Base-by-base conservation (phyloP, 192 early-diverging fungal species). In the Entomortierella lignicola region DNA sequence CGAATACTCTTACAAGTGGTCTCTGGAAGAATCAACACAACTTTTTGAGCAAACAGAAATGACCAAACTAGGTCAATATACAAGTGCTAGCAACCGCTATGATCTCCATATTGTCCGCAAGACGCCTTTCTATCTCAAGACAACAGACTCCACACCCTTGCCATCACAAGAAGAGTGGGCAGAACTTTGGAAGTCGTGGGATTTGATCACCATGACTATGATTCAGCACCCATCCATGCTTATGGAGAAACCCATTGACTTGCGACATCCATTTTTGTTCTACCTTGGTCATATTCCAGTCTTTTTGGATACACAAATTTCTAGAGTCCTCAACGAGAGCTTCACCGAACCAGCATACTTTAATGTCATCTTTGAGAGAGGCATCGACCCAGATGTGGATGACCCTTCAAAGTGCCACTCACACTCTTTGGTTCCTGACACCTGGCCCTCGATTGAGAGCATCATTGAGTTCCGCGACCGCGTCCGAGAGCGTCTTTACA, bases 1-100 rank as follows among this genome's bases (percentile, higher is more conserved):
- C 48, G 97, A 97, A 80, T 94, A 94, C 63, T 92, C 92, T 1
- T 91, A 94, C 89, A 98, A 98, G 85, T 97, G 92, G 69, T 85
- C 85, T 20, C 43, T 61, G 1, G 63, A 50, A 3, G 94, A 94
- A 56, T 84, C 89, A 2, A 61, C 77, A 5, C 51, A 71, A 8
- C 82, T 95, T 11, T 80, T 92, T 20, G 60, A 82, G 26, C 42
- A 73, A 12, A 68, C 82, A 23, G 84, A 85, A 2, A 79, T 93
- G 31, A 57, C 58, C 15, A 67, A 86, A 44, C 54, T 81, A 15
- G 80, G 84, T 8, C 66, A 75, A 44, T 94, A 90, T 89, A 69
- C 69, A 10, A 89, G 90, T 57, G 25, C 77, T 15, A 82, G 84
- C 50, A 47, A 71, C 8, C 86, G 84, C 42, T 93, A 92, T 63